Evolutionary conservation across 2,329 filamentous ascomycete species (phyloP), one percentile per base, ranked within the genome.

Genomic region (Colletotrichum liaoningense): DNA sequence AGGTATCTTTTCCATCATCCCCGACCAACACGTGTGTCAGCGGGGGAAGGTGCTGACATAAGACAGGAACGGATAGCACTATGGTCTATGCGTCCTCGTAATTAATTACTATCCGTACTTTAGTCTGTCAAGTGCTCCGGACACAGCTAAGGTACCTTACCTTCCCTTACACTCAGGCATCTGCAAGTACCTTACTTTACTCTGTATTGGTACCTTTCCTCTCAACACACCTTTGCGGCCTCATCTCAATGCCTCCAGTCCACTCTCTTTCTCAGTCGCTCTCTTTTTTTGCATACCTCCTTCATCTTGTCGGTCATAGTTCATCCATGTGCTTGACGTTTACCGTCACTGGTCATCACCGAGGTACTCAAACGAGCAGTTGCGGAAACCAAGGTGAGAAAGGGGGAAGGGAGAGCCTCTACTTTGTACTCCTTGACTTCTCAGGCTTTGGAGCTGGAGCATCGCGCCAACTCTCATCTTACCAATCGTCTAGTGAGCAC

Each of bases 401-500:
- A 35, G 4, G 11, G 46, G 46, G 11, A 11, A 33, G 22, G n/a
- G 30, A 38, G 28, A 38, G 28, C 9, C 19, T 28, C 24, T 65
- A 24, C 16, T 38, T 38, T 16, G 35, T 16, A 38, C 35, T 38
- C 12, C 35, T 38, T 16, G 19, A 46, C 14, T 42, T 14, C 24
- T 54, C 9, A 16, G 12, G 26, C 8, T 30, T 33, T 33, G 30
- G 30, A 33, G 9, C 14, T 64, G 46, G 30, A 28, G 49, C 22
- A 9, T n/a, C 16, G 52, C 30, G 22, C 49, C 63, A 28, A 55
- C 49, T 16, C 54, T 66, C 63, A 57, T 55, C 49, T 63, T 33
- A 56, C 46, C 28, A 56, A 30, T 26, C 46, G 58, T 42, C 56
- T 67, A 46, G 38, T 64, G 54, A 59, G 54, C 58, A 46, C 54